phyloP scores from a whole-genome alignment of 495 filamentous ascomycete genomes.

The Cercophora newfieldiana region DNA sequence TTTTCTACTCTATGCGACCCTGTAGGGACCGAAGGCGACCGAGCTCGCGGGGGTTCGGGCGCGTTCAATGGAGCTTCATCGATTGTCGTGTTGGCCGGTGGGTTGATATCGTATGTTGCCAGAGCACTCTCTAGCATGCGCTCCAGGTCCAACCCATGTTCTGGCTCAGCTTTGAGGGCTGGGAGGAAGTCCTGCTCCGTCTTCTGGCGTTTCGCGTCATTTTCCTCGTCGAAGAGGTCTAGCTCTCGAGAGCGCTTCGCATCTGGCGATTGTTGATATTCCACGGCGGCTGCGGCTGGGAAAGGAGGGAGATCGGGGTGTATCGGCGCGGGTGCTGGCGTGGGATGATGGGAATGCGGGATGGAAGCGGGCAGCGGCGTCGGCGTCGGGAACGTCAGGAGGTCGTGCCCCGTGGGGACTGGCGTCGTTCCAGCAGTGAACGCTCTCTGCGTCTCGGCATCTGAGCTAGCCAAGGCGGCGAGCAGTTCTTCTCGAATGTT shows the following conservation, averaged over 20 bases:
- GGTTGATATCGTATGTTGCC: constrained; percentile 17
- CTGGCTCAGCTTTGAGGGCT: constrained; percentile 1
- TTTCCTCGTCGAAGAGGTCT: constrained; percentile 27
- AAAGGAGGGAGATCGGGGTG: neutral
- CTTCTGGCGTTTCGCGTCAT: constrained; percentile 38
- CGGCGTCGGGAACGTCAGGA: constrained; percentile 5
- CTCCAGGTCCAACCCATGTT: constrained; percentile 24
- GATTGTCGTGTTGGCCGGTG: neutral
- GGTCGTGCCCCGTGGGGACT: neutral
- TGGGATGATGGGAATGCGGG: neutral
- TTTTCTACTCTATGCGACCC: constrained; percentile 24
- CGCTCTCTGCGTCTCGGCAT: too few relatives aligned
- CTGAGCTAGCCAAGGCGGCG: constrained; percentile 19
- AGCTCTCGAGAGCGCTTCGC: constrained; percentile 39
- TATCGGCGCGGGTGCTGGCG: neutral
- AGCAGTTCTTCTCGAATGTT: constrained; percentile 21
- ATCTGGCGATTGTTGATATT: neutral
- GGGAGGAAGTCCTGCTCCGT: constrained; percentile 23
- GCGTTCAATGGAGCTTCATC: neutral
- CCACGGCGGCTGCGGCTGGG: neutral
- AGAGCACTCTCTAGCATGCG: constrained; percentile 32
- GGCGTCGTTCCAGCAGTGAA: neutral
- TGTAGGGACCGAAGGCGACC: constrained; percentile 20
- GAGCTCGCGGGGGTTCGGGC: neutral
- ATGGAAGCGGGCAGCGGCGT: neutral